These are phyloP conservation scores for Emmonsia crescens DNA, from an alignment of 2,329 filamentous ascomycete genomes.

Conservation along the genomic window DNA sequence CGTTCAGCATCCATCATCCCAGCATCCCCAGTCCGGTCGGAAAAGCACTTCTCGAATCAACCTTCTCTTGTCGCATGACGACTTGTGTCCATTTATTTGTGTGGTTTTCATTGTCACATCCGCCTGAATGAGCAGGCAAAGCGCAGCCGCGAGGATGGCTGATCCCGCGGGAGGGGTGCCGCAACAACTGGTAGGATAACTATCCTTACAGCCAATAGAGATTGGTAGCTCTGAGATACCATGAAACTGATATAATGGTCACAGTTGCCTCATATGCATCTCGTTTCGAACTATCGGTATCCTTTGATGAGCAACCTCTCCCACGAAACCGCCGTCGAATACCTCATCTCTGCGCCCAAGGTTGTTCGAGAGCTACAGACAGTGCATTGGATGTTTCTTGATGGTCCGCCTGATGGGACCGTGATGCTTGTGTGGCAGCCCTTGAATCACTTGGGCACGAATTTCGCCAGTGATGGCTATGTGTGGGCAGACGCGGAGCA, in stretches of 20 bases:
- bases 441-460: slow-evolving; percentile 54
- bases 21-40: neutral
- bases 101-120: neutral
- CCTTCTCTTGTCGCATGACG: neutral
- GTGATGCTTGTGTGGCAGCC: slow-evolving; percentile 86
- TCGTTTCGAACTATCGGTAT: slow-evolving; percentile 75
- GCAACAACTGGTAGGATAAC: slow-evolving; percentile 30
- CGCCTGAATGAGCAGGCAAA: slow-evolving; percentile 12
- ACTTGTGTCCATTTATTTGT: neutral
- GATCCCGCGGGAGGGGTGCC: slow-evolving; percentile 41
- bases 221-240: neutral
- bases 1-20: neutral
- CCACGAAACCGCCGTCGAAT: slow-evolving; percentile 67
- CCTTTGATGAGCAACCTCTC: slow-evolving; percentile 61
- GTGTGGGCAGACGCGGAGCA: slow-evolving; percentile 79
- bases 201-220: neutral
- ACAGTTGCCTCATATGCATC: slow-evolving; percentile 78
- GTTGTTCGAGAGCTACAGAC: slow-evolving; percentile 74
- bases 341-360: slow-evolving; percentile 71
- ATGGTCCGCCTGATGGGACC: slow-evolving; percentile 68
- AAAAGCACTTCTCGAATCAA: neutral
- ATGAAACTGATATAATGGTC: slow-evolving; percentile 9
- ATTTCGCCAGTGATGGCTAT: slow-evolving; percentile 84
- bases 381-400: slow-evolving; percentile 88
- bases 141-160: slow-evolving; percentile 20